Evolutionary conservation across 352 stramenopile species (phyloP), one percentile per base, ranked within the genome.

Genomic region (Bremia lactucae): DNA sequence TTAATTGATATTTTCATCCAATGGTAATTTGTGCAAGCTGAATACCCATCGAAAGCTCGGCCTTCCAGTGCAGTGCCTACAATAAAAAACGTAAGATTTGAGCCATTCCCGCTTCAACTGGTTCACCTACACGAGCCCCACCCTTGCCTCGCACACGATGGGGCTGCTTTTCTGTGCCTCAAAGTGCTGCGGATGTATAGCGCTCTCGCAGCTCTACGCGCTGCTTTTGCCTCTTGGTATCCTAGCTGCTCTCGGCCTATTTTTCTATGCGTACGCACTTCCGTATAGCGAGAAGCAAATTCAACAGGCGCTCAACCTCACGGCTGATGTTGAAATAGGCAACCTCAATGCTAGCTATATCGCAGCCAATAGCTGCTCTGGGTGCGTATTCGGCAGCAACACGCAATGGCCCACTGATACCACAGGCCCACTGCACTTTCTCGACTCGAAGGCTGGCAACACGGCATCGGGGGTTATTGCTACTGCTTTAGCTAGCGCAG

Each of bases 301-400:
- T 57, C 60, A 67, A 20, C 42, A 65, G 15, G 48, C 68, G 39
- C 59, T 89, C 4, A 39, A 65, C 2, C 55, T 89, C 8, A 36
- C 69, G 1, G 36, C 51, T 5, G 55, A 77, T 42, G 65, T 72
- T 6, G 53, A 82, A 40, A 68, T 82, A 13, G 46, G 59, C 52
- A 62, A 63, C 29, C 65, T 83, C 25, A 65, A 68, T 36, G 29
- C 68, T 14, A 79, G 55, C 43, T 59, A 66, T 38, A 55, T 81
- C 23, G 51, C 70, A 1, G 52, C 62, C n/a, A 68, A 90, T 28
- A 83, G 72, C 28, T 92, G 80, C 55, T 86, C 76, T 2, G 80
- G 80, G n/a, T 92, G 80, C 50, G 68, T 87, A 18, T 79, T 89
- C 42, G 80, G 80, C 16, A 71, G 62, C 57, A 92, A 92, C 45